Conservation (phyloP, 2,329 filamentous ascomycete species). For the Colletotrichum tropicale region DNA sequence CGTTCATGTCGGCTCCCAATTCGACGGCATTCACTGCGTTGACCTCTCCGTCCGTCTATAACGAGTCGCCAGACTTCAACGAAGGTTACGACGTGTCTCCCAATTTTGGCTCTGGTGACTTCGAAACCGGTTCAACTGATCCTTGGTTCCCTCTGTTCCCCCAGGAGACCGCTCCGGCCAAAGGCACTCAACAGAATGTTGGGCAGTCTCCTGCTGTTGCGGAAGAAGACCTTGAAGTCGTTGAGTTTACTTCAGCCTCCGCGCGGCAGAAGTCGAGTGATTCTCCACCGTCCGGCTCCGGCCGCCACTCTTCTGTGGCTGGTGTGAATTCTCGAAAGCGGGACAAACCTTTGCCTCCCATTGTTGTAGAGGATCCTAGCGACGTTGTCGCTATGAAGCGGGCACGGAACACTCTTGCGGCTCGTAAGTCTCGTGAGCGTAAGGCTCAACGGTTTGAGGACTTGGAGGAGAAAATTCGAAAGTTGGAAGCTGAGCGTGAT, state of each 20-base stretch:
- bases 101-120: slow-evolving; percentile 42
- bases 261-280: slow-evolving; percentile 52
- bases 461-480: slow-evolving; percentile 74
- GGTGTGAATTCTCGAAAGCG: slow-evolving; percentile 78
- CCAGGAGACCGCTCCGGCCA: slow-evolving; percentile 29
- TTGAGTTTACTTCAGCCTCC: slow-evolving; percentile 39
- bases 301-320: slow-evolving; percentile 70
- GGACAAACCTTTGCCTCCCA: slow-evolving; percentile 80
- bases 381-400: slow-evolving; percentile 89
- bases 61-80: slow-evolving; percentile 75
- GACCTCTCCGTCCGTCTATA: slow-evolving; percentile 81
- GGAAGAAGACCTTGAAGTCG: slow-evolving; percentile 54
- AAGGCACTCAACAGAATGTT: slow-evolving; percentile 21
- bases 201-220: slow-evolving; percentile 46
- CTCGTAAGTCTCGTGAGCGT: slow-evolving; percentile 88
- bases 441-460: slow-evolving; percentile 80
- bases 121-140: slow-evolving; percentile 54
- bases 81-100: slow-evolving; percentile 73
- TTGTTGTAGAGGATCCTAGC: slow-evolving; percentile 73
- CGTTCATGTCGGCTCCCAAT: slow-evolving; percentile 77
- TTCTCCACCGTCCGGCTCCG: slow-evolving; percentile 43
- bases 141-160: slow-evolving; percentile 80
- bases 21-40: slow-evolving; percentile 82
- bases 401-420: slow-evolving; percentile 88
- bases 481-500: slow-evolving; percentile 69